Evolutionary conservation across 306 rosid genomes (phyloP), one percentile per base, ranked within the genome.

Genomic region (Prinsepia uniflora): DNA sequence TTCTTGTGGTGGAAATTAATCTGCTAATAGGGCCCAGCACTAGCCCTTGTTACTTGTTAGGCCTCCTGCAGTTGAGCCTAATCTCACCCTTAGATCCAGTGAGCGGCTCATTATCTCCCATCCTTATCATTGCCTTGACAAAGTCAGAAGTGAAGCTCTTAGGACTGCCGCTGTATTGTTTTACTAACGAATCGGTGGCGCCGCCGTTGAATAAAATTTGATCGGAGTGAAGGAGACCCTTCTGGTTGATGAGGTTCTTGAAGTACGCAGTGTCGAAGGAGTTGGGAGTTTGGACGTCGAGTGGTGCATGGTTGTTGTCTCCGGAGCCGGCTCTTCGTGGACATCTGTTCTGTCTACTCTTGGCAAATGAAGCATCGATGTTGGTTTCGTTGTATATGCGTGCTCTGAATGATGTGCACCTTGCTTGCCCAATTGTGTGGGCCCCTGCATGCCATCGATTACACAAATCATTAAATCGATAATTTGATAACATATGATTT

Each of bases 191-290:
- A 70, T 84, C 89, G 0, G 96, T 79, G 13, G 98, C 75, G 30
- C 96, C 96, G 3, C 96, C 96, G 49, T 84, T 80, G 72, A 74
- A 83, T 7, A 92, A 72, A 1, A 47, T 68, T 13, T 93, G 97
- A 72, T 93, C 98, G 48, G 92, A 87, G 59, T 83, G 90, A 8
- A 93, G 90, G 55, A 93, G 86, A 2, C 97, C 97, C 67, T 68
- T 88, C 67, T 81, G 50, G 75, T 34, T 72, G 36, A 90, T 2
- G 30, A 90, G 90, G 79, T 93, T 84, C 59, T 80, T 72, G 82
- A 20, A 93, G 85, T 86, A 93, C 0, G 78, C 58, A 59, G 86
- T 86, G 78, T 90, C 98, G 53, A 93, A 90, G 43, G 40, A 2
- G 5, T 65, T 76, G 0, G 90, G 88, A 36, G 91, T 85, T 74